phyloP scores from a whole-genome alignment of 139 green algal genomes.

The Asterochloris erici region DNA sequence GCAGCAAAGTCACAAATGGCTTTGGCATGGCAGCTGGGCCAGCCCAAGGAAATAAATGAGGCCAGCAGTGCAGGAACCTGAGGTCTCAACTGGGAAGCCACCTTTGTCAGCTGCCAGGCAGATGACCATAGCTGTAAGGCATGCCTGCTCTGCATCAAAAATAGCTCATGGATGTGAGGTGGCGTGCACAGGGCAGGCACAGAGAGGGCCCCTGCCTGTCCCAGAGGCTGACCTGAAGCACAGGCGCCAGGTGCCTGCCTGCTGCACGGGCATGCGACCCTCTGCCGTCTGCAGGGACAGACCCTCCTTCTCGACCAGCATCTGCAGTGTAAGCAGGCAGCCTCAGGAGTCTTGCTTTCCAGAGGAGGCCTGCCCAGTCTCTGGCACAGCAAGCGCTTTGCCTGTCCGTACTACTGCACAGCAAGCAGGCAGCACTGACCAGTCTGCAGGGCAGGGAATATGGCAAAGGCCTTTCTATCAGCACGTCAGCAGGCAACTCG shows the following conservation, averaged over 20 bases:
- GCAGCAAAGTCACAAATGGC: background rate
- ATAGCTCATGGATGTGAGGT: no score
- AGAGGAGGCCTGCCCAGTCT: no score
- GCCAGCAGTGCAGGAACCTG: background rate
- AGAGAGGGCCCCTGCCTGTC: background rate
- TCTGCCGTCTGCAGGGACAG: slow-evolving; percentile 8
- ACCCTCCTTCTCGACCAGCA: slow-evolving; percentile 10
- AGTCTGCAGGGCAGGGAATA: no score
- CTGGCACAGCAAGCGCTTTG: no score
- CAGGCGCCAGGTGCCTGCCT: slow-evolving; percentile 1
- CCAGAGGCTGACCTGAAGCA: slow-evolving; percentile 7
- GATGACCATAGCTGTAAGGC: background rate
- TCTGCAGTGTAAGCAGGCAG: background rate
- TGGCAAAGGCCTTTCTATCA: no score
- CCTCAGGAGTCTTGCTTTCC: no score
- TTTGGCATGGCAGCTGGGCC: background rate
- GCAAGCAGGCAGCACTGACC: no score
- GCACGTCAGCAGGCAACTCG: no score
- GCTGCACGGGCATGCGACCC: background rate
- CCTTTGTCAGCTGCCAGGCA: background rate
- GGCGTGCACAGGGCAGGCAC: background rate
- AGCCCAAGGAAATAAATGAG: background rate
- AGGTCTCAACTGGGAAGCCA: background rate
- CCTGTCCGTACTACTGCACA: no score
- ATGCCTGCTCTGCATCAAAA: no score